phyloP scores from a whole-genome alignment of 495 filamentous ascomycete genomes.

The Pyrenula aspistea region DNA sequence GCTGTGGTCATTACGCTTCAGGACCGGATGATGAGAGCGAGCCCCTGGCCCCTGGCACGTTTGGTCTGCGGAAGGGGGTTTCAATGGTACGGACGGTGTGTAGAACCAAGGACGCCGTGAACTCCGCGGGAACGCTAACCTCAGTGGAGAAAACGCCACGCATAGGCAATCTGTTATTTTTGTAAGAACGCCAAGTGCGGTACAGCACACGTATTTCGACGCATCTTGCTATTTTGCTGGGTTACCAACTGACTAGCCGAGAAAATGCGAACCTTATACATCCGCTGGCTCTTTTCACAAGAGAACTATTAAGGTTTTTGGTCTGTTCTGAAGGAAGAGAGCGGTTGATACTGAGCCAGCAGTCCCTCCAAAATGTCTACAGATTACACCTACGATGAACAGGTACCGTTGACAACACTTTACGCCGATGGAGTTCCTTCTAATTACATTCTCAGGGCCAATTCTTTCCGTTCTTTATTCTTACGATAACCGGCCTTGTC shows the following conservation, averaged over 20 bases:
- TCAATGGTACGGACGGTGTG: background rate
- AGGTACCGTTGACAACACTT: conserved; percentile 34
- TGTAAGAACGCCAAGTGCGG: no score
- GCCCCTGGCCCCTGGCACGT: no score
- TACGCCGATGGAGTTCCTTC: background rate
- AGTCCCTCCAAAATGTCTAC: conserved; percentile 88
- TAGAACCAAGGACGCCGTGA: background rate
- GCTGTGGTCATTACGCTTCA: no score
- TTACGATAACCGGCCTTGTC: conserved; percentile 77
- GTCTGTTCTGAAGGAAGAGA: no score
- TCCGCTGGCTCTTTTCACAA: no score
- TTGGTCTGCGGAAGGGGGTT: background rate
- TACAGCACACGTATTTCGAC: no score
- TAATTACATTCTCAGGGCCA: conserved; percentile 48
- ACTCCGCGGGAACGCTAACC: background rate
- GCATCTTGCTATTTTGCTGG: no score
- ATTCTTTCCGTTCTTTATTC: conserved; percentile 98
- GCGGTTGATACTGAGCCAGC: no score
- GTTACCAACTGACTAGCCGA: no score
- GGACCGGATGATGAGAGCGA: no score
- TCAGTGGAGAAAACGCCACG: background rate
- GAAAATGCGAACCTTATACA: no score
- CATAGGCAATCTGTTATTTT: background rate
- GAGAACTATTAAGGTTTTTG: no score
- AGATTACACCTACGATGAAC: conserved; percentile 96